Base-by-base conservation (phyloP, 2,329 filamentous ascomycete species). In the Ophiocordyceps camponoti-leonardi region DNA sequence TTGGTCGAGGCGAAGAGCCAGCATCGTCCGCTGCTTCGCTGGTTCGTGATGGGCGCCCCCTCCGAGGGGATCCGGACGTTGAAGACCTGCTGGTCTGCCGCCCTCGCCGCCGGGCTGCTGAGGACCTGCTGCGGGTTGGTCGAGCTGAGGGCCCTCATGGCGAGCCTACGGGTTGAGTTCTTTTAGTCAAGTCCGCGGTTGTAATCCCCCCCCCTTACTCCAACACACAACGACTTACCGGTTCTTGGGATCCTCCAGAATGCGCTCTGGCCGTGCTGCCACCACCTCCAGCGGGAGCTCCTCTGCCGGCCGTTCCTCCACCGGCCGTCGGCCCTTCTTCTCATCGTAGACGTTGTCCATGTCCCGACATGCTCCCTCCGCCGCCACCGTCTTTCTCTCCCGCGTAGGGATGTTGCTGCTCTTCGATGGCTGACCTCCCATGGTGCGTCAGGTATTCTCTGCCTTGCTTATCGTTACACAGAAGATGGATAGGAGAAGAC, bases 1-100 rank as follows among this genome's bases (percentile, higher is more conserved):
- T 94, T 94, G n/a, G 85, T 92, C 5, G 83, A 78, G 1, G 87
- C 87, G 54, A 94, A 94, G 50, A 94, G 75, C 87, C 87, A 94
- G 69, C 87, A 94, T 51, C 87, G 73, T 8, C 86, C 87, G 2
- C 82, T 87, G 8, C 75, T 75, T 31, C 81, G 73, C 65, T 94
- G 86, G 60, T 93, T 88, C 0, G 87, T 93, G 50, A 94, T 81
- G 0, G 87, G 87, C 0, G 71, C 73, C 43, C 86, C 87, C 61
- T 94, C 86, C 46, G 84, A 72, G 0, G 86, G 83, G 49, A 94
- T 87, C 60, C 78, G 79, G 59, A 87, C 65, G 57, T 88, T 93
- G 77, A 87, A 94, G 49, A 83, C 73, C 46, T 94, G 86, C 46
- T 77, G 81, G 58, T 92, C 82, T 39, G 72, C 64, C 48, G 86